Conservation (phyloP, 345 rosid genomes). For the Eucalyptus cloeziana region DNA sequence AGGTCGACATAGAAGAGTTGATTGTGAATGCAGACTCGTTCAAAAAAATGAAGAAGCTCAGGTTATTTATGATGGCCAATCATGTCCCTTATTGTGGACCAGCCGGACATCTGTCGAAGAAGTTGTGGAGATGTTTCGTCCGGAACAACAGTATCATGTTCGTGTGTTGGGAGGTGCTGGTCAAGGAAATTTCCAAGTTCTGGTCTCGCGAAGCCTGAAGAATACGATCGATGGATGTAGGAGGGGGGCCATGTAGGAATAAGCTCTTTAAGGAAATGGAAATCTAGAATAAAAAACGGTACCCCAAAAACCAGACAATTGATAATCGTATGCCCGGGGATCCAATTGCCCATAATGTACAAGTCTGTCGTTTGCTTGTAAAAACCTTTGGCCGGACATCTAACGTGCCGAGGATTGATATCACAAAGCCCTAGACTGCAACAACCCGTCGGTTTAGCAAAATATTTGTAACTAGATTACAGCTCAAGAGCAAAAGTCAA, state of each 20-base stretch:
- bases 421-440: too few relatives aligned
- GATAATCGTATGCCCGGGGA: background rate
- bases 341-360: too few relatives aligned
- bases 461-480: too few relatives aligned
- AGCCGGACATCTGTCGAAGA: background rate
- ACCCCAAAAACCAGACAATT: background rate
- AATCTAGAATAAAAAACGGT: background rate
- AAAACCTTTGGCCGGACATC: too few relatives aligned
- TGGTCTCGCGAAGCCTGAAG: background rate
- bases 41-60: background rate
- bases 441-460: too few relatives aligned
- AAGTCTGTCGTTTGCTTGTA: background rate
- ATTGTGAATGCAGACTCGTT: background rate
- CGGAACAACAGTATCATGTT: background rate
- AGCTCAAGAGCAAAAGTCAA: too few relatives aligned
- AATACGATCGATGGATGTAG: background rate
- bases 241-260: background rate
- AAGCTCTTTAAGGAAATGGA: background rate
- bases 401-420: too few relatives aligned
- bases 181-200: background rate
- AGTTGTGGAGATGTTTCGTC: background rate
- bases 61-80: background rate
- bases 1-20: background rate
- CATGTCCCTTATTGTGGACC: background rate
- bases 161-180: background rate